Evolutionary conservation across 2,329 filamentous ascomycete species (phyloP).

Genomic region (Penicillium sp.): DNA sequence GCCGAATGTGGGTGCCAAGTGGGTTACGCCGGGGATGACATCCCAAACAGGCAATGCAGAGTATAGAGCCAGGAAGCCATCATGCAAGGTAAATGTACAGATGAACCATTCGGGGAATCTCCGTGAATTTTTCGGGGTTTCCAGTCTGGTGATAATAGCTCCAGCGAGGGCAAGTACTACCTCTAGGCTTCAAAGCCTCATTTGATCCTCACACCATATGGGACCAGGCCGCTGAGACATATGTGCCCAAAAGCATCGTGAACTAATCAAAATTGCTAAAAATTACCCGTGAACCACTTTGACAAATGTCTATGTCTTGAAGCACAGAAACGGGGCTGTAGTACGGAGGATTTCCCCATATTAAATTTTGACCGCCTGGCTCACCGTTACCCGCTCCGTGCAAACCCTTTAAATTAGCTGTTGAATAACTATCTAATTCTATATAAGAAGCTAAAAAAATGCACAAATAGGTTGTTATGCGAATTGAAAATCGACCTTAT

Average conservation of each 20-base stretch:
- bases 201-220: background rate
- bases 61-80: background rate
- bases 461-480: background rate
- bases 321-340: background rate
- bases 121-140: background rate
- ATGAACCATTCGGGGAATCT: slow-evolving; percentile 2
- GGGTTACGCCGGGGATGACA: background rate
- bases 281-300: background rate
- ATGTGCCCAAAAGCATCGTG: background rate
- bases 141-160: background rate
- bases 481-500: background rate
- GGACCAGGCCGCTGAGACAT: no score
- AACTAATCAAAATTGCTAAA: background rate
- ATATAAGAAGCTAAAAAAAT: background rate
- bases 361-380: background rate
- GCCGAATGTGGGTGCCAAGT: background rate
- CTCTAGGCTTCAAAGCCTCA: background rate
- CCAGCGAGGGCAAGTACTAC: background rate
- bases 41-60: background rate
- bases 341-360: background rate
- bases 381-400: background rate
- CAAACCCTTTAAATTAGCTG: background rate
- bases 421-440: background rate
- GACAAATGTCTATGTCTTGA: background rate
- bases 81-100: background rate